phyloP scores from a whole-genome alignment of 2,329 filamentous ascomycete species.

The Tolypocladium album region DNA sequence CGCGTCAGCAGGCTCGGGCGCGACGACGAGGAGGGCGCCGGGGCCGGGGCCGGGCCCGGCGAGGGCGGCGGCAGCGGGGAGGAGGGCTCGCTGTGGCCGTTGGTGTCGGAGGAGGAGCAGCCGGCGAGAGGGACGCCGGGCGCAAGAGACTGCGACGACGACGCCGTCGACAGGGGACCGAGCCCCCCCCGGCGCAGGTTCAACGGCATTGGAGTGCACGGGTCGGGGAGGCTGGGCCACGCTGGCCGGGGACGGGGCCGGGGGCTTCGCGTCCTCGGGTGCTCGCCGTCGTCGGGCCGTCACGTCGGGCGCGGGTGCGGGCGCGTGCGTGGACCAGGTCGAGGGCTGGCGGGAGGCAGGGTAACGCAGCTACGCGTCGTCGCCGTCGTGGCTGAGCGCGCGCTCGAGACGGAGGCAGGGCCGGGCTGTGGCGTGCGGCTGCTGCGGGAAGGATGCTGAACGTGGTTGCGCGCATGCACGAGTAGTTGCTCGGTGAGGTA shows the following conservation, averaged over 20 bases:
- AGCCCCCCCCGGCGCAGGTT: constrained; percentile 7
- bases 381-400: not conserved
- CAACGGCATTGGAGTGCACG: constrained; percentile 14
- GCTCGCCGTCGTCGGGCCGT: not conserved
- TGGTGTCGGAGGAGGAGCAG: constrained; percentile 14
- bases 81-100: constrained; percentile 10
- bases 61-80: constrained; percentile 20
- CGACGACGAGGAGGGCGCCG: constrained; percentile 12
- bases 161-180: constrained; percentile 10
- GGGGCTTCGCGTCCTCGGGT: not conserved
- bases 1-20: constrained; percentile 37
- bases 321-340: not conserved
- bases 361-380: not conserved
- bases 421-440: not conserved
- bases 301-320: not conserved
- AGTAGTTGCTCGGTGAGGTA: too few relatives aligned
- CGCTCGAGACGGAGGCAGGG: not conserved
- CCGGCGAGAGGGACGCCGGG: constrained; percentile 12
- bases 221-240: not conserved
- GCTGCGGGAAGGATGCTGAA: not conserved
- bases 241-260: not conserved
- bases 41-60: constrained; percentile 10
- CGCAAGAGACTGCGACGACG: constrained; percentile 8
- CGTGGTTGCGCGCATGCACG: not conserved
- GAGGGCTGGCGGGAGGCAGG: not conserved